Evolutionary conservation across 495 filamentous ascomycete genomes (phyloP).

Genomic region (Podospora anserina): DNA sequence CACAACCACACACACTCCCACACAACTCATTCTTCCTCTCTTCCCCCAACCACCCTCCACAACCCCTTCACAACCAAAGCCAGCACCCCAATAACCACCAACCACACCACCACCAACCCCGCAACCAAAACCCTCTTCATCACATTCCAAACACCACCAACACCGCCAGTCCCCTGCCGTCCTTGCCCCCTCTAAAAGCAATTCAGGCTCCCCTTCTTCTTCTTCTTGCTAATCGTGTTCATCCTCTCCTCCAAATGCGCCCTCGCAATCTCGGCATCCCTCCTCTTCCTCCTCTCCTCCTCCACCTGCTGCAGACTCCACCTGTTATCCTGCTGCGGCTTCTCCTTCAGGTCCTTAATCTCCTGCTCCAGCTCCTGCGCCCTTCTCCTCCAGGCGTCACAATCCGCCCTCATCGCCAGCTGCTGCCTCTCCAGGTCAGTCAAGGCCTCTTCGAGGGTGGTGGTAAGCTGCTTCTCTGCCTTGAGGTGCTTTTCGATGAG

Average conservation of each 20-base stretch:
- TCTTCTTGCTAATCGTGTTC: slow-evolving; percentile 89
- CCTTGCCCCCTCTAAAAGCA: slow-evolving; percentile 67
- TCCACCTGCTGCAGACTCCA: slow-evolving; percentile 90
- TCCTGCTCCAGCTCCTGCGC: slow-evolving; percentile 74
- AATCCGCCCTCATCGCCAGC: slow-evolving; percentile 80
- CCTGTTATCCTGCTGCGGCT: slow-evolving; percentile 54
- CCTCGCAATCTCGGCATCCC: slow-evolving; percentile 82
- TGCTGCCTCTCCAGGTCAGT: slow-evolving; percentile 86
- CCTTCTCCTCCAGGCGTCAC: slow-evolving; percentile 86
- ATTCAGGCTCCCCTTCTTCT: slow-evolving; percentile 93
- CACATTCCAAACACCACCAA: neutral
- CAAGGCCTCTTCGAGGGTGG: slow-evolving; percentile 90
- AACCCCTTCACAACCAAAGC: neutral
- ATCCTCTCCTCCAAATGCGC: slow-evolving; percentile 90
- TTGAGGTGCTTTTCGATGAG: slow-evolving; percentile 96
- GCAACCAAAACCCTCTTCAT: neutral
- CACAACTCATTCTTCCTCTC: neutral
- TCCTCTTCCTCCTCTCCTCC: slow-evolving; percentile 82
- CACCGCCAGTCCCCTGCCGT: slow-evolving; percentile 3
- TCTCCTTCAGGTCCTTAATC: slow-evolving; percentile 59
- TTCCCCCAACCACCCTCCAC: neutral
- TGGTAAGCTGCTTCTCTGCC: slow-evolving; percentile 93
- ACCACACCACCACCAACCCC: neutral
- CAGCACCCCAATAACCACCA: neutral
- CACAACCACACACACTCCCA: neutral